Evolutionary conservation across 2,329 filamentous ascomycete species (phyloP).

Genomic region (Hypoxylon sp.): DNA sequence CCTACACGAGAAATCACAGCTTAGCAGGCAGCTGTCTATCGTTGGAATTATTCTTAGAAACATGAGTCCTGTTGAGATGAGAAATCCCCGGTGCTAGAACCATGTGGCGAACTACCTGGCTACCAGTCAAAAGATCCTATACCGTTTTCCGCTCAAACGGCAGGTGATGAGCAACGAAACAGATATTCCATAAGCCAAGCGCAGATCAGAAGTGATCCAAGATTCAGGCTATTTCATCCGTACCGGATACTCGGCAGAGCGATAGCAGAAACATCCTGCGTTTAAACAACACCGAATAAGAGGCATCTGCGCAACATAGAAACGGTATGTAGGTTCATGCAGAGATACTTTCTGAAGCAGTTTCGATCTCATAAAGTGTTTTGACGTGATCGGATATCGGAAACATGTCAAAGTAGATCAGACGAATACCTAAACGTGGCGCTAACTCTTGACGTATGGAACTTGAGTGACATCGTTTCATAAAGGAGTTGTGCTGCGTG

Average conservation of each 20-base stretch:
- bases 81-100: constrained; percentile 4
- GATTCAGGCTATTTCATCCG: constrained; percentile 39
- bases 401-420: constrained; percentile 35
- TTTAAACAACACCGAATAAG: constrained; percentile 18
- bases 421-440: constrained; percentile 24
- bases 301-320: not conserved
- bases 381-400: constrained; percentile 30
- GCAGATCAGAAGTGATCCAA: constrained; percentile 21
- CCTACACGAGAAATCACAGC: constrained; percentile 13
- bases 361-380: constrained; percentile 27
- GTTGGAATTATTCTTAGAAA: constrained; percentile 41
- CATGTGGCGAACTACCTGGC: constrained; percentile 32
- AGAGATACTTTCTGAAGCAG: constrained; percentile 26
- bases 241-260: constrained; percentile 34
- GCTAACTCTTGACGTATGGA: constrained; percentile 2
- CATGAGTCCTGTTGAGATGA: constrained; percentile 11
- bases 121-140: constrained; percentile 17
- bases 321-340: constrained; percentile 14
- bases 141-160: constrained; percentile 29
- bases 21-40: too few species aligned
- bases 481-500: constrained; percentile 18
- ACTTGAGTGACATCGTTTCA: constrained; percentile 34
- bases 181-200: constrained; percentile 10
- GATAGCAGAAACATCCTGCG: constrained; percentile 25
- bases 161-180: constrained; percentile 23